Evolutionary conservation across 306 rosid genomes (phyloP), one percentile per base, ranked within the genome.

Genomic region (Trifolium pratense): DNA sequence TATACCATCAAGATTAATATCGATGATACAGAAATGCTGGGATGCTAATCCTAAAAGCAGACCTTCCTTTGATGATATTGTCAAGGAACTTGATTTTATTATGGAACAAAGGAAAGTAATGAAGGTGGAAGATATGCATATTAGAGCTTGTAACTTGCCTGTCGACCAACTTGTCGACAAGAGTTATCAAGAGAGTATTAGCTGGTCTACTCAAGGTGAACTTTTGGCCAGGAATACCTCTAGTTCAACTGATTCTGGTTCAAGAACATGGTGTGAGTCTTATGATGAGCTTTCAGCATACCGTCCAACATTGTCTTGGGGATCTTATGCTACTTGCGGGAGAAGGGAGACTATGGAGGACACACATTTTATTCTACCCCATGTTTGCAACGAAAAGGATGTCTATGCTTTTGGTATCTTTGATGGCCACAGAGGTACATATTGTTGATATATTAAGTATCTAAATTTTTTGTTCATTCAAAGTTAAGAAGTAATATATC

Each of bases 301-400:
- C 81, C 68, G 36, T 75, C 97, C 98, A 58, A 53, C 65, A 77
- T 89, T 94, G 69, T 87, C 96, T 55, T 88, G 90, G 88, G 98
- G 98, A 78, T 94, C 97, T 76, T 91, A 85, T 77, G 91, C 98
- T 58, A 88, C 98, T 39, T 83, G 96, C 57, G 98, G 97, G 57
- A 87, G 90, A 86, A 86, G 98, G 85, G 97, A 94, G 87, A 78
- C 87, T 21, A 91, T 89, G 98, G 98, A 94, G 91, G 98, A 94
- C 70, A 83, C 91, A 15, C 92, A 89, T 91, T 91, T 91, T 72
- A 82, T 91, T 70, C 81, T 86, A 69, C 98, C 95, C 37, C 82
- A 76, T 65, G 18, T 89, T 74, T 78, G 86, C 69, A 70, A 77
- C 73, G 89, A 86, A 83, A 74, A 83, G 63, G 89, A 91, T 74